phyloP scores from a whole-genome alignment of 2,329 filamentous ascomycete genomes.

The Emmonsia crescens region DNA sequence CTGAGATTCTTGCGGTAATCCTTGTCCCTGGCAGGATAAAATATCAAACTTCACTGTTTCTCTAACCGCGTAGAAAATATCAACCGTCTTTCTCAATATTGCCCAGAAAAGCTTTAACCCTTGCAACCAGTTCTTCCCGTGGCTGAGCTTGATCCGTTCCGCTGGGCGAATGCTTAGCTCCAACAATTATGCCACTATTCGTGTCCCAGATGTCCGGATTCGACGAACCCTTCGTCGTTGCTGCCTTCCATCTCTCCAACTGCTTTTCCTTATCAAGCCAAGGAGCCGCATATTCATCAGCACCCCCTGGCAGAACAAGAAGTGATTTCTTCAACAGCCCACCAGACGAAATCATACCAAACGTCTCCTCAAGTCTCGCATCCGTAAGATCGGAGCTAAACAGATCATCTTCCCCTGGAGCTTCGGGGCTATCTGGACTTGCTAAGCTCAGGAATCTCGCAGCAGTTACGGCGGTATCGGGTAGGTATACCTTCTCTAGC shows the following conservation, averaged over 20 bases:
- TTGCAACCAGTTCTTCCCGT: conserved; percentile 23
- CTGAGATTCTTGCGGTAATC: not conserved
- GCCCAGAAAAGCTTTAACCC: conserved; percentile 25
- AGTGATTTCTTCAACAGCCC: conserved; percentile 30
- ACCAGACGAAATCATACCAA: conserved; percentile 41
- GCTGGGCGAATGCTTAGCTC: conserved; percentile 40
- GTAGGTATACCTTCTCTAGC: conserved; percentile 23
- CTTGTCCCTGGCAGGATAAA: not conserved
- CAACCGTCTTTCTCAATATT: conserved; percentile 15
- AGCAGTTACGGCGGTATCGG: conserved; percentile 42
- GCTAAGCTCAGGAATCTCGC: conserved; percentile 49
- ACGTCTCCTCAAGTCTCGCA: conserved; percentile 49
- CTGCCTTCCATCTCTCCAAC: conserved; percentile 34
- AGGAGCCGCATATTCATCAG: conserved; percentile 35
- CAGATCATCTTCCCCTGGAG: conserved; percentile 68
- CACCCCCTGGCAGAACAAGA: conserved; percentile 37
- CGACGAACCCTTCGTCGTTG: conserved; percentile 23
- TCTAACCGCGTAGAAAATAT: not conserved
- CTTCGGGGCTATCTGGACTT: conserved; percentile 40
- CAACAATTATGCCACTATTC: conserved; percentile 38
- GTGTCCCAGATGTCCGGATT: conserved; percentile 36
- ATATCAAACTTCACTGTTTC: not conserved
- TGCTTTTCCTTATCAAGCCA: conserved; percentile 37
- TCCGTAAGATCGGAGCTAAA: conserved; percentile 70
- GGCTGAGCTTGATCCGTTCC: conserved; percentile 38